Percentiles rank a stretch among this genome's conserved stretches.
phyloP scores from a whole-genome alignment of 768 basidiomycete genomes.

The Gautieria morchelliformis region DNA sequence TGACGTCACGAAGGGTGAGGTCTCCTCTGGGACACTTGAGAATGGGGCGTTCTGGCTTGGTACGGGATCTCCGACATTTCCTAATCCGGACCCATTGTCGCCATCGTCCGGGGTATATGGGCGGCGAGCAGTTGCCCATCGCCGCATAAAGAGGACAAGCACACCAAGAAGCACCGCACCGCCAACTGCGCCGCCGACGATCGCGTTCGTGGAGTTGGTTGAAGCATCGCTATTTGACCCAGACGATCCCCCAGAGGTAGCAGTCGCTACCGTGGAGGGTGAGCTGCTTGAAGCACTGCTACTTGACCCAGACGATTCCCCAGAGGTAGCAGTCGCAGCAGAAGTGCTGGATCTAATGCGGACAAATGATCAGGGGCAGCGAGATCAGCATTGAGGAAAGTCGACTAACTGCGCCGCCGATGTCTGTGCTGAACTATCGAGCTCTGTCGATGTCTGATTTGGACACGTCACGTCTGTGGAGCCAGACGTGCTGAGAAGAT shows the following conservation, averaged over 20 bases:
- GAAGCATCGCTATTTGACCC: no score
- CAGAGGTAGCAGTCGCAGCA: no score
- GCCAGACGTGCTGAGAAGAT: slow-evolving; percentile 14
- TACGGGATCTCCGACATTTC: background rate
- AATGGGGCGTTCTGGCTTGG: background rate
- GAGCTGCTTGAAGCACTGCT: background rate
- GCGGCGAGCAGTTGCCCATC: background rate
- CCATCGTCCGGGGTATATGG: background rate
- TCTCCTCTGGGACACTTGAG: background rate
- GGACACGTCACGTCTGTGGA: slow-evolving; percentile 24
- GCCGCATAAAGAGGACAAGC: slow-evolving; percentile 14
- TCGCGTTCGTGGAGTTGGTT: background rate
- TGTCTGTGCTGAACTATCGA: slow-evolving; percentile 17
- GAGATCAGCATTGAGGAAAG: background rate
- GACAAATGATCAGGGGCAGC: background rate
- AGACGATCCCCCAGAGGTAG: no score
- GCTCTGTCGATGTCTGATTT: slow-evolving; percentile 21
- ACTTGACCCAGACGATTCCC: no score
- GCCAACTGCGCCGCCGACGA: slow-evolving; percentile 23
- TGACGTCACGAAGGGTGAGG: background rate
- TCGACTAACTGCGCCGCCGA: background rate
- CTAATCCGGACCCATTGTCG: background rate
- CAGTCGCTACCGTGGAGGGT: no score
- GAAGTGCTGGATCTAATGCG: no score
- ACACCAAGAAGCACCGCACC: slow-evolving; percentile 21